Conservation (phyloP, 257 asterid genomes). For the Sherardia arvensis region DNA sequence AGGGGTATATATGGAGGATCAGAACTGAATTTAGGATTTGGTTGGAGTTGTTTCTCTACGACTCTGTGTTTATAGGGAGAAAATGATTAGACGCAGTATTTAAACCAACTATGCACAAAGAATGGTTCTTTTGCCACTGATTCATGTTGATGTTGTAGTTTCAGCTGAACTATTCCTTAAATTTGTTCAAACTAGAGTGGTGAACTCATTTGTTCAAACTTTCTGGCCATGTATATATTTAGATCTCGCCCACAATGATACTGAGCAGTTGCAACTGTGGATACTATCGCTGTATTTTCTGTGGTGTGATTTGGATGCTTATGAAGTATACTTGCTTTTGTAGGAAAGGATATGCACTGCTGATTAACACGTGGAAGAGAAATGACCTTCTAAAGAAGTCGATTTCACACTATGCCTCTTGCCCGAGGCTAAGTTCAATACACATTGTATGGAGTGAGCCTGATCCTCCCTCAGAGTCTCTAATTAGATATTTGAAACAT, state of each 20-base stretch:
- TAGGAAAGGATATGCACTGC: slow-evolving; percentile 69
- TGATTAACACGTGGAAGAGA: slow-evolving; percentile 90
- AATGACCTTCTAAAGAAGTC: slow-evolving; percentile 70
- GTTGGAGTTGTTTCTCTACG: not conserved
- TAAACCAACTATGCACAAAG: not conserved
- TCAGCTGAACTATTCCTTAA: not conserved
- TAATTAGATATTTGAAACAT: slow-evolving; percentile 38
- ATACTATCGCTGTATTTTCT: not conserved
- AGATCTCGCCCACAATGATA: not conserved
- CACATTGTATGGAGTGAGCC: slow-evolving; percentile 86
- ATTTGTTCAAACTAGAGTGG: not conserved
- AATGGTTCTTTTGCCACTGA: not conserved
- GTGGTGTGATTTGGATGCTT: not conserved
- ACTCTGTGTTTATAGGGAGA: not conserved
- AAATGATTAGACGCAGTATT: not conserved
- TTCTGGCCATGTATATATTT: not conserved
- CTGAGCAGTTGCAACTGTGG: not conserved
- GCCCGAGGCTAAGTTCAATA: slow-evolving; percentile 62
- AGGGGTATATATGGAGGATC: not conserved
- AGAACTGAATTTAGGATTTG: not conserved
- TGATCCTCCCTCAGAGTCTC: slow-evolving; percentile 58
- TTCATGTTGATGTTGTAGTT: not conserved
- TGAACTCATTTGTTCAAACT: not conserved
- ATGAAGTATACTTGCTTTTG: slow-evolving; percentile 5
- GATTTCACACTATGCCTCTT: slow-evolving; percentile 63